Evolutionary conservation across 371 early-diverging fungal genomes (phyloP).

Genomic region (Blyttiomyces sp.): DNA sequence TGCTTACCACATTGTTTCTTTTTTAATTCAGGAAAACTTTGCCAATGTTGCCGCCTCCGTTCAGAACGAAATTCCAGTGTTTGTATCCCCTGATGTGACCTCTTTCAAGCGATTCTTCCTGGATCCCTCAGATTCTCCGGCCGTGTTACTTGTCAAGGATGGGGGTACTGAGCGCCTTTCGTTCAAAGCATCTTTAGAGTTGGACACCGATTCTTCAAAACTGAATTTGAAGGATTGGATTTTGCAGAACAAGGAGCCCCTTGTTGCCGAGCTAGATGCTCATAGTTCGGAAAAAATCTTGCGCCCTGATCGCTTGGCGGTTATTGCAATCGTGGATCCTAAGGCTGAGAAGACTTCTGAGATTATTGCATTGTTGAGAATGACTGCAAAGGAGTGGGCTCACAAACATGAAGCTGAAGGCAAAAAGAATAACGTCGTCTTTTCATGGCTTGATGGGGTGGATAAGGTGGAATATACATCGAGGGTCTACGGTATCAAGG

Average conservation of each 20-base stretch:
- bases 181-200: background rate
- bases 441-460: conserved; percentile 63
- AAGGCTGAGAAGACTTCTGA: conserved; percentile 38
- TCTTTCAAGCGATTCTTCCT: conserved; percentile 5
- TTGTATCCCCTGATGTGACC: conserved; percentile 29
- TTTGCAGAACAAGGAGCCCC: conserved; percentile 45
- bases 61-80: conserved; percentile 21
- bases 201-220: background rate
- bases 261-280: conserved; percentile 47
- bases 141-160: conserved; percentile 46
- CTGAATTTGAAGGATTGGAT: conserved; percentile 44
- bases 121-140: conserved; percentile 15
- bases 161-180: conserved; percentile 29
- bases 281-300: conserved; percentile 52
- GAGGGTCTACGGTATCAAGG: conserved; percentile 55
- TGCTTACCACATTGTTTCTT: background rate
- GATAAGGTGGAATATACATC: conserved; percentile 54
- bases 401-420: background rate
- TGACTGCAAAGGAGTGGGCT: conserved; percentile 23
- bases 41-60: conserved; percentile 21
- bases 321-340: background rate
- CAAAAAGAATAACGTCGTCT: conserved; percentile 24
- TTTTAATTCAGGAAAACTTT: conserved; percentile 9
- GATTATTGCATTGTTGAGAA: conserved; percentile 7
- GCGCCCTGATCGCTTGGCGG: conserved; percentile 22